Base-by-base conservation (phyloP, 176 grass and related monocot genomes). In the Phoenix roebelenii region DNA sequence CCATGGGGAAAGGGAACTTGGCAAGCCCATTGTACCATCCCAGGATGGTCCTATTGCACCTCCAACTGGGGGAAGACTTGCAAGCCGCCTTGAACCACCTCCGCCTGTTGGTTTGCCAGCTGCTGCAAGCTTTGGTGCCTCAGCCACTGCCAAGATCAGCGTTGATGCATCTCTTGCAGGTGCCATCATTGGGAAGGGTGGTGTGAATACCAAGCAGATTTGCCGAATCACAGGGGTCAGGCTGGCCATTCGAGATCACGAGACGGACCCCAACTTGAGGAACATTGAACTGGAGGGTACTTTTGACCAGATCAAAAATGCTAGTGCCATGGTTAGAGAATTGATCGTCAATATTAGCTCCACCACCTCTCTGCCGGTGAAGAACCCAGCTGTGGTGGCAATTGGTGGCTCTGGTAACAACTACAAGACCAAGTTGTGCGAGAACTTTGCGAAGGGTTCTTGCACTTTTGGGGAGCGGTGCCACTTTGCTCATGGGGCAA, bases 251-350 rank as follows among this genome's bases (percentile, higher is more conserved):
- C 60, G 69, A 18, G 86, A 96, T 55, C 83, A 96, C 1, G 86
- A 90, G 65, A 79, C 86, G 16, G 75, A 96, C 17, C 17, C 75
- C 16, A 85, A 23, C 57, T 62, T 96, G 72, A 96, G 80, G 61
- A 96, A 96, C 63, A 87, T 96, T 57, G 83, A 87, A 64, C 76
- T 90, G n/a, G 83, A 85, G 72, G 86, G 91, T 22, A 80, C 83
- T 7, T 96, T 96, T 66, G 83, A 90, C 79, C 91, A 90, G 65
- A 90, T 96, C 72, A 90, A 90, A 22, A 63, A 90, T 52, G 91
- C 91, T 19, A 90, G 77, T 18, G 60, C 68, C 6, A 75, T 87
- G 86, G 80, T 96, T 23, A 80, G 68, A 51, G 91, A 96, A 50
- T 58, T 95, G 48, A 95, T 95, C 57, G 74, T 82, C 29, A 82